These are phyloP conservation scores for Diospyros lotus DNA, from an alignment of 148 eudicot genomes.

Conservation along the genomic window DNA sequence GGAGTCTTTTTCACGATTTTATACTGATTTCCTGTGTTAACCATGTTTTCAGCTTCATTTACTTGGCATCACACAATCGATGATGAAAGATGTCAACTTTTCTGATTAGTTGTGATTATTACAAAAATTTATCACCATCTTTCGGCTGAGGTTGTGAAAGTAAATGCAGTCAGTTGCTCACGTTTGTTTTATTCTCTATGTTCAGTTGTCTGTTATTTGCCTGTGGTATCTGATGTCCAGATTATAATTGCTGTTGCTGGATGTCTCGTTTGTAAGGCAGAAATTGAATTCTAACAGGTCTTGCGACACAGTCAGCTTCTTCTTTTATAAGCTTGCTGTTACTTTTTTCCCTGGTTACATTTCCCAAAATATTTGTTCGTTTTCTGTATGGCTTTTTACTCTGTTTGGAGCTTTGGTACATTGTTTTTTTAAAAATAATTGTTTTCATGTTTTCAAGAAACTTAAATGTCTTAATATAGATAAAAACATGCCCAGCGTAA, in stretches of 20 bases:
- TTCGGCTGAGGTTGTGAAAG: slow-evolving; percentile 34
- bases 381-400: not conserved
- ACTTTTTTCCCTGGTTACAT: slow-evolving; percentile 30
- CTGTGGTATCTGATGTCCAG: slow-evolving; percentile 39
- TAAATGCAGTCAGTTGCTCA: not conserved
- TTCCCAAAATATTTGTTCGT: not conserved
- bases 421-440: not conserved
- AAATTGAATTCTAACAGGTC: slow-evolving; percentile 20
- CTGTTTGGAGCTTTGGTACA: not conserved
- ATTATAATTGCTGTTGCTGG: slow-evolving; percentile 16
- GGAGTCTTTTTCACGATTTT: too few relatives aligned
- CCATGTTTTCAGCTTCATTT: not conserved
- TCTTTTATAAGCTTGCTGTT: slow-evolving; percentile 29
- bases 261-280: slow-evolving; percentile 29
- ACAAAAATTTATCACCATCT: slow-evolving; percentile 29
- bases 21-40: too few relatives aligned
- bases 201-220: slow-evolving; percentile 4
- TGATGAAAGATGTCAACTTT: slow-evolving; percentile 16
- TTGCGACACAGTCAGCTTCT: slow-evolving; percentile 34
- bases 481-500: too few relatives aligned
- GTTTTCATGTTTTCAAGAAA: not conserved
- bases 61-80: slow-evolving; percentile 20
- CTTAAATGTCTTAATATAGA: too few relatives aligned
- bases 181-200: too few relatives aligned
- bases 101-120: slow-evolving; percentile 26